Evolutionary conservation across 331 rosid species (phyloP).

Genomic region (Dryas integrifolia): DNA sequence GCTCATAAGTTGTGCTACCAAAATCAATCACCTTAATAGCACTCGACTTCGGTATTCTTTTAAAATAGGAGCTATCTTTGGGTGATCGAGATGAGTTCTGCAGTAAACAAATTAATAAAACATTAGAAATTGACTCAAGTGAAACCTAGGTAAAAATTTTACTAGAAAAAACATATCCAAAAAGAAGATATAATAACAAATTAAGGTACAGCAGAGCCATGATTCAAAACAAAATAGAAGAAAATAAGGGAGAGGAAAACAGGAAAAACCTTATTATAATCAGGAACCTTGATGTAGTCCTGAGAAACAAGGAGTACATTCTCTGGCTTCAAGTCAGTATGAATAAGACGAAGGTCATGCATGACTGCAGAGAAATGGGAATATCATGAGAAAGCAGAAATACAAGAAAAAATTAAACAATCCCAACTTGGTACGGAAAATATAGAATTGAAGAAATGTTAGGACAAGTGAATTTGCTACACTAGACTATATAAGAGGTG

Average conservation of each 20-base stretch:
- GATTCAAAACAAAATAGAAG: not conserved
- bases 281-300: slow-evolving; percentile 66
- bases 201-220: not conserved
- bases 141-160: not conserved
- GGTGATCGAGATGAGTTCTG: slow-evolving; percentile 71
- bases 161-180: not conserved
- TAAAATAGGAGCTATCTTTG: slow-evolving; percentile 48
- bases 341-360: slow-evolving; percentile 73
- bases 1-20: slow-evolving; percentile 81
- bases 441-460: too few species aligned
- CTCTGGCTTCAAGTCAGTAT: slow-evolving; percentile 87
- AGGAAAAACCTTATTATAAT: slow-evolving; percentile 42
- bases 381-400: not conserved
- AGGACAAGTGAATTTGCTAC: not conserved
- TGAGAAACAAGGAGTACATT: slow-evolving; percentile 64
- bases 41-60: slow-evolving; percentile 76
- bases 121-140: not conserved
- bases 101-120: not conserved
- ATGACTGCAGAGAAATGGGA: slow-evolving; percentile 51
- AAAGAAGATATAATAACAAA: not conserved
- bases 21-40: slow-evolving; percentile 88
- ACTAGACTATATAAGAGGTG: too few species aligned
- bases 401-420: not conserved
- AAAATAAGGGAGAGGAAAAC: not conserved
- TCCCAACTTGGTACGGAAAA: too few species aligned